Base-by-base conservation (phyloP, 2,329 filamentous ascomycete genomes). In the Shiraia sp. region DNA sequence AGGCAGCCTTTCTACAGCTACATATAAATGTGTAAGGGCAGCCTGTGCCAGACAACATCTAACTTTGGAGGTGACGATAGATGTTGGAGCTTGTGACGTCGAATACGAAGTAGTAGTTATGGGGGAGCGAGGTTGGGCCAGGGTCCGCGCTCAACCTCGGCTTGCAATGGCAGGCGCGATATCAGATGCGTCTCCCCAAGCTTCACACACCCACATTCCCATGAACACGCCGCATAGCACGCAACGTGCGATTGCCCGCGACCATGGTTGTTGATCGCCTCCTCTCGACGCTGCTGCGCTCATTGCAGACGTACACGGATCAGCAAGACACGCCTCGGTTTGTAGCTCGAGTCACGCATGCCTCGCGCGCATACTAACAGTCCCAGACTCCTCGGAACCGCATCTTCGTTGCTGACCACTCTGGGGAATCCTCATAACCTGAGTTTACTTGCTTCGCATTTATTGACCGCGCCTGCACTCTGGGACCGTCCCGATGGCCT, bases 351-450 rank as follows among this genome's bases (percentile, higher is more conserved):
- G 32, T 34, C 26, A 14, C 31, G 24, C 40, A 30, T 49, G 51
- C 16, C 49, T 63, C 45, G 38, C 53, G 36, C 42, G 43, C 56
- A 64, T 17, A 63, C 51, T 38, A 10, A 28, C 16, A 23, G 31
- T 15, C 14, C 32, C 47, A 67, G 69, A 46, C 70, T 85, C 23
- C 76, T 87, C 59, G 82, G 79, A 49, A 86, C 83, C 31, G 87
- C 86, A 12, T 78, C 81, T 13, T 80, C 82, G 27, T 79, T 90
- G 22, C 76, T 91, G 40, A 80, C 83, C 12, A 80, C 80, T 34
- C 80, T 90, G 37, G 82, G 82, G 47, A 90, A 90, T 61, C 86
- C 86, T 10, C 78, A 88, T 42, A 91, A 91, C 66, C 76, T 90
- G 57, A 81, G 82, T 28, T 76, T 90, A 10, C 76, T 90, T 39